Evolutionary conservation across 83 land plant genomes (phyloP), one percentile per base, ranked within the genome.

Genomic region (Isoetes engelmannii): DNA sequence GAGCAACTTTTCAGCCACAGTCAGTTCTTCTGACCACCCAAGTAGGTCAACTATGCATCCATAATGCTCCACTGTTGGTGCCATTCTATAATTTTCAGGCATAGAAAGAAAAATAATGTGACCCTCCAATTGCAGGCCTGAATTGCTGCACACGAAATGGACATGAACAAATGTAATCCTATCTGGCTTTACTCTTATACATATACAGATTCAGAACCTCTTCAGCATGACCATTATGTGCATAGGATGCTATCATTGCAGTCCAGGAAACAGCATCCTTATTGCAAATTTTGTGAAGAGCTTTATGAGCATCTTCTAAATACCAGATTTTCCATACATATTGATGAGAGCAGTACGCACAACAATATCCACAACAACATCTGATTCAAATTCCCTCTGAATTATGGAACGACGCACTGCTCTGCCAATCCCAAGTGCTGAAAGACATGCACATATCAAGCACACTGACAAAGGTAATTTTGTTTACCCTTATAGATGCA

Each of bases 321-420:
- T 51, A 15, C 54, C 54, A 51, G n/a, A 51, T 51, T 51, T 51
- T 12, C 54, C 15, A 51, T 51, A 51, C 54, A 51, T 51, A 51
- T 51, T 51, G 54, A 51, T 51, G 3, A 51, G 54, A 10, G 54
- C 54, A 51, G 54, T 51, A 10, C 15, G n/a, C n/a, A n/a, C n/a
- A n/a, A n/a, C n/a, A n/a, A n/a, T n/a, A n/a, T n/a, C 15, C 12
- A 51, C 54, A 51, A 51, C 54, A 51, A 15, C 54, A 51, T 12
- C 54, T 51, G 54, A 51, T 51, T 10, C 15, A 10, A 10, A 51
- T n/a, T 51, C 54, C 15, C 54, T 10, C 15, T 51, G 12, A 15
- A 51, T n/a, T 12, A 51, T 51, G 15, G 12, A 51, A 10, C 15
- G n/a, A 15, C 3, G 54, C 12, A 51, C 54, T 51, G n/a, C 15